Conservation (phyloP, 192 early-diverging fungal species). For the Rhizophlyctis rosea region DNA sequence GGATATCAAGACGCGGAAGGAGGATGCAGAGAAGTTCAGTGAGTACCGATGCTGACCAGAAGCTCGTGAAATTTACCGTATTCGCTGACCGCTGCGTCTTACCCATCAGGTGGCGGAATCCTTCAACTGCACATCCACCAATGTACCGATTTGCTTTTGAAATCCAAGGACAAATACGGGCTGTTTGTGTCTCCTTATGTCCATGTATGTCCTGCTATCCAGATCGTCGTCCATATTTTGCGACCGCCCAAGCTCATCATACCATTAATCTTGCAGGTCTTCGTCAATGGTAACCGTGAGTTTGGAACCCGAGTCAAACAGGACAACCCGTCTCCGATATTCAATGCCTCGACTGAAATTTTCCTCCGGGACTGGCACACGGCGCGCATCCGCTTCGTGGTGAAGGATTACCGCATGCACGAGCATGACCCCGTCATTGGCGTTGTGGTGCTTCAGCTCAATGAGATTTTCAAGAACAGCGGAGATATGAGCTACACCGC, state of each 20-base stretch:
- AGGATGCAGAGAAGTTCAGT: slow-evolving; percentile 21
- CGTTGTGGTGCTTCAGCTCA: slow-evolving; percentile 15
- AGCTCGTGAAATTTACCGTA: background rate
- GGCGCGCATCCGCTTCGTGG: slow-evolving; percentile 20
- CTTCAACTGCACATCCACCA: slow-evolving; percentile 28
- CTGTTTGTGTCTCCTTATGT: slow-evolving; percentile 27
- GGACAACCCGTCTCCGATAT: slow-evolving; percentile 26
- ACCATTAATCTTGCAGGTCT: slow-evolving; percentile 4
- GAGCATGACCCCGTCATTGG: slow-evolving; percentile 32
- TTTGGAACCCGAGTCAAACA: slow-evolving; percentile 26
- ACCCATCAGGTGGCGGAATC: slow-evolving; percentile 9
- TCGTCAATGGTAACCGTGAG: slow-evolving; percentile 20
- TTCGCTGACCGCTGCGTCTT: no score
- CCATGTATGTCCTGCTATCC: no score
- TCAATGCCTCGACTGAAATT: slow-evolving; percentile 11
- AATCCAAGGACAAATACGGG: slow-evolving; percentile 26
- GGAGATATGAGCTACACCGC: slow-evolving; percentile 18
- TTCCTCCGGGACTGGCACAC: slow-evolving; percentile 25
- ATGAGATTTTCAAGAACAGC: slow-evolving; percentile 15
- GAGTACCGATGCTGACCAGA: slow-evolving; percentile 4
- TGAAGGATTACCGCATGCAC: slow-evolving; percentile 24
- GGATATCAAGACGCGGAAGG: background rate
- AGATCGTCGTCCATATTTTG: no score
- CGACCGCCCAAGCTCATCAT: background rate
- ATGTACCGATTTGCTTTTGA: slow-evolving; percentile 20